A percentile compares a stretch with the other conserved stretches of the same genome.
These are phyloP conservation scores for Eleusine indica DNA, from an alignment of 176 grass and related monocot genomes.

Conservation along the genomic window DNA sequence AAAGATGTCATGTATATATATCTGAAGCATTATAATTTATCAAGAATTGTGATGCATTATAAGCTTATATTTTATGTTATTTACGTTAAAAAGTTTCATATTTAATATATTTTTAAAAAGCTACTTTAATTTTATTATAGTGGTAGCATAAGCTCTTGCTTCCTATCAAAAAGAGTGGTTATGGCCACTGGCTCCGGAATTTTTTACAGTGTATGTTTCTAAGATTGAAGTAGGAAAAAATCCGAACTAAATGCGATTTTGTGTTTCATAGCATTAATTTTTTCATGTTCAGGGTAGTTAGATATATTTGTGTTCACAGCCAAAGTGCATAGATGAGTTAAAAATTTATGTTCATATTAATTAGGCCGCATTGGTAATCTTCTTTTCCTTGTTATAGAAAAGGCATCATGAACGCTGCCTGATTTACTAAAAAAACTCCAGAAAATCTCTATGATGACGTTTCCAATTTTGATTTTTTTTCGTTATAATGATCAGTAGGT, in stretches of 20 bases:
- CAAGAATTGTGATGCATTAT: neutral
- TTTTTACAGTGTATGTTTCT: neutral
- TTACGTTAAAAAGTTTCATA: neutral
- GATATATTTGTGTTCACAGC: too few species aligned
- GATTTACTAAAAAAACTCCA: neutral
- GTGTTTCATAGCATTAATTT: too few species aligned
- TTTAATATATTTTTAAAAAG: neutral
- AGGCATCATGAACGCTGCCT: neutral
- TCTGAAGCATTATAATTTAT: neutral
- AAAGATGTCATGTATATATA: neutral
- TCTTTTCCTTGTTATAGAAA: neutral
- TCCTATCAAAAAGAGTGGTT: neutral
- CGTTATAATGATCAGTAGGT: neutral
- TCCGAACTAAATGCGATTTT: neutral
- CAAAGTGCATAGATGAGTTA: too few species aligned
- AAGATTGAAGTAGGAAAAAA: neutral
- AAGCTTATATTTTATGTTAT: conserved; percentile 30
- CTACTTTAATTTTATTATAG: neutral
- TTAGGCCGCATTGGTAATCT: neutral
- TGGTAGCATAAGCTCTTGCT: neutral
- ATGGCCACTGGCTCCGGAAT: neutral
- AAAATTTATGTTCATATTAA: neutral
- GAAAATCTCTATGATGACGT: neutral
- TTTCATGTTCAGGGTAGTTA: too few species aligned
- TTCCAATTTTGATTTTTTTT: neutral